These are phyloP conservation scores for Fusarium sp. DNA, from an alignment of 2,329 filamentous ascomycete species.

Conservation along the genomic window DNA sequence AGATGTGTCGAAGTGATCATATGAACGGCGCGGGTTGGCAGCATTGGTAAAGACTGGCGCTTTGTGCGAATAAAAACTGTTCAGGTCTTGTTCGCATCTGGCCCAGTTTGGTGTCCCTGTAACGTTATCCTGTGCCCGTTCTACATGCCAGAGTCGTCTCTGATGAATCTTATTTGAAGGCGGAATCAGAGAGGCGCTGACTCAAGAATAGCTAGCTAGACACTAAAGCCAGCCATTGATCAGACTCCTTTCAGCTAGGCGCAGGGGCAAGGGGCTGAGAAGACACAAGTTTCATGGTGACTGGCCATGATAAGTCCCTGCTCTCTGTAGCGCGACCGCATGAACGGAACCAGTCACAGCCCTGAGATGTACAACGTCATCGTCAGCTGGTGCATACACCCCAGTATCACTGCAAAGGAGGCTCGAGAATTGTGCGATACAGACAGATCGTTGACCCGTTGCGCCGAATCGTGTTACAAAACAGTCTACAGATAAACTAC, in stretches of 20 bases:
- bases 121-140: background rate
- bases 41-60: background rate
- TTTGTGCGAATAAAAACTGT: background rate
- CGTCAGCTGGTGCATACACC: background rate
- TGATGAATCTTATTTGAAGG: background rate
- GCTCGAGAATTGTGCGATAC: constrained; percentile 1
- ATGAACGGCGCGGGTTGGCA: background rate
- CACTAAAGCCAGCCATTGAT: background rate
- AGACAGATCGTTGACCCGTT: constrained; percentile 33
- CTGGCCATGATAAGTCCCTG: background rate
- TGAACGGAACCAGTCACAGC: constrained; percentile 23
- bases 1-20: background rate
- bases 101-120: background rate
- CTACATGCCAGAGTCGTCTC: background rate
- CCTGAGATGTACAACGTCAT: constrained; percentile 20
- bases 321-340: constrained; percentile 1
- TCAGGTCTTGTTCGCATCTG: background rate
- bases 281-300: background rate
- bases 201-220: background rate
- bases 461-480: constrained; percentile 39
- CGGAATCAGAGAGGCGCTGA: background rate
- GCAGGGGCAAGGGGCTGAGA: constrained; percentile 10
- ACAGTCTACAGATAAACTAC: constrained; percentile 41
- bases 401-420: background rate
- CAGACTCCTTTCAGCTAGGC: constrained; percentile 10